Conservation (phyloP, 2,329 filamentous ascomycete species). For the Tympanopsis confertula region DNA sequence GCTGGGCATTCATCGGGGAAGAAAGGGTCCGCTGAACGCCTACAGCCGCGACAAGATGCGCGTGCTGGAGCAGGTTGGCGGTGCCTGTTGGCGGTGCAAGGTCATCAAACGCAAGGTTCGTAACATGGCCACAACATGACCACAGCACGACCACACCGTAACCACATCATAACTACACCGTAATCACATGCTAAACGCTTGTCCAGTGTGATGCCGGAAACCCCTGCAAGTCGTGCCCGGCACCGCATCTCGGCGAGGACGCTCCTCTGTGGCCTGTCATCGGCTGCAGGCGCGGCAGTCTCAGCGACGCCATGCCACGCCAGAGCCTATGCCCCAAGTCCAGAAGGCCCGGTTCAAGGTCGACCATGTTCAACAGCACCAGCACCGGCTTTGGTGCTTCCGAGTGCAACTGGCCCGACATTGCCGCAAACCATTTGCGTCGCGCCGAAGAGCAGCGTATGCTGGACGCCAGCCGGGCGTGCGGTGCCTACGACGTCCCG, state of each 20-base stretch:
- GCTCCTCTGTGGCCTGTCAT: conserved; percentile 16
- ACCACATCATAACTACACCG: too few relatives aligned
- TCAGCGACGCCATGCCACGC: conserved; percentile 11
- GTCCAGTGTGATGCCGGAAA: conserved; percentile 12
- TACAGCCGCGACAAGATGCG: conserved; percentile 15
- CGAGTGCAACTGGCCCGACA: neutral
- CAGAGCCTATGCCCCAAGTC: conserved; percentile 13
- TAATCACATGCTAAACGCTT: neutral
- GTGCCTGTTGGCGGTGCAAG: conserved; percentile 18
- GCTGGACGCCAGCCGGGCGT: conserved; percentile 11
- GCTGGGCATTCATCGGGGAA: conserved; percentile 7
- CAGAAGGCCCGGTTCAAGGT: neutral
- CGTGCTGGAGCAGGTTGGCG: conserved; percentile 13
- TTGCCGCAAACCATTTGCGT: conserved; percentile 10
- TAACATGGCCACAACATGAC: too few relatives aligned
- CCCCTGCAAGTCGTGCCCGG: conserved; percentile 15
- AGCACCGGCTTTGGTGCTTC: neutral
- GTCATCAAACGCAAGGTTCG: conserved; percentile 13
- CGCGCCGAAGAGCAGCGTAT: conserved; percentile 14
- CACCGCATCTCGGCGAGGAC: conserved; percentile 14
- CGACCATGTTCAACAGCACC: neutral
- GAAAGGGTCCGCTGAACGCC: conserved; percentile 13
- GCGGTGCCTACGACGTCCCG: neutral
- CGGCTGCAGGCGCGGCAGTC: conserved; percentile 14
- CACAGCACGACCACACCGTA: too few relatives aligned